A percentile compares a stretch with the other conserved stretches of the same genome.
Evolutionary conservation across 306 rosid genomes (phyloP).

Genomic region (Pterocarpus macrocarpus): DNA sequence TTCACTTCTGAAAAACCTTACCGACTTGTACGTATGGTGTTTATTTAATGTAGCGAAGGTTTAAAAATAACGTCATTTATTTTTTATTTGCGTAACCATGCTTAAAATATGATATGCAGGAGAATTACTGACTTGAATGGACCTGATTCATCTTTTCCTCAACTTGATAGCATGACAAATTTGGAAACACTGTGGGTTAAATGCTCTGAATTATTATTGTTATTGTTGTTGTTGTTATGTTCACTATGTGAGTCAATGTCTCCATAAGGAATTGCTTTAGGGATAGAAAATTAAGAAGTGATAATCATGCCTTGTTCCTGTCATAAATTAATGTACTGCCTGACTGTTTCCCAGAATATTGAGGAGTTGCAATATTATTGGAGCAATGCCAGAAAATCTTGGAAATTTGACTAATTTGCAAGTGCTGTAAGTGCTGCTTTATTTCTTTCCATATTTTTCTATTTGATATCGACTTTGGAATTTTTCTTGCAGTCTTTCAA

Average conservation of each 20-base stretch:
- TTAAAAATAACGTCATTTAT: background rate
- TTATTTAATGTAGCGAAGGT: background rate
- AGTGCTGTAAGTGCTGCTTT: background rate
- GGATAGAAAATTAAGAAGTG: background rate
- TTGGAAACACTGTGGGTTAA: constrained; percentile 52
- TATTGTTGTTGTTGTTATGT: too few species aligned
- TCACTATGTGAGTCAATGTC: too few species aligned
- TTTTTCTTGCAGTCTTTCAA: too few species aligned
- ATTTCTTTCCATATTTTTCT: too few species aligned
- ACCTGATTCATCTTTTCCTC: constrained; percentile 53
- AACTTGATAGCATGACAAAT: constrained; percentile 41
- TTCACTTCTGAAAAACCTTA: constrained; percentile 43
- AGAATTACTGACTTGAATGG: constrained; percentile 69
- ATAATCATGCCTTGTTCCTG: background rate
- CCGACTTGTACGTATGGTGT: constrained; percentile 57
- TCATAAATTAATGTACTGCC: background rate
- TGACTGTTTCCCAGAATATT: background rate
- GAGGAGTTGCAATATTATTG: constrained; percentile 39
- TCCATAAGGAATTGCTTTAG: background rate
- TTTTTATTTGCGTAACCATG: background rate
- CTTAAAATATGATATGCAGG: constrained; percentile 47
- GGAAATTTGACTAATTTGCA: background rate
- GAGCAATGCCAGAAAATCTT: background rate
- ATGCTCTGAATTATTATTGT: background rate
- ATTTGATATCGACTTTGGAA: too few species aligned